A percentile compares a stretch with the other conserved stretches of the same genome.
Evolutionary conservation across 1,139 yeast genomes (phyloP).

Genomic region (Candida sp.): DNA sequence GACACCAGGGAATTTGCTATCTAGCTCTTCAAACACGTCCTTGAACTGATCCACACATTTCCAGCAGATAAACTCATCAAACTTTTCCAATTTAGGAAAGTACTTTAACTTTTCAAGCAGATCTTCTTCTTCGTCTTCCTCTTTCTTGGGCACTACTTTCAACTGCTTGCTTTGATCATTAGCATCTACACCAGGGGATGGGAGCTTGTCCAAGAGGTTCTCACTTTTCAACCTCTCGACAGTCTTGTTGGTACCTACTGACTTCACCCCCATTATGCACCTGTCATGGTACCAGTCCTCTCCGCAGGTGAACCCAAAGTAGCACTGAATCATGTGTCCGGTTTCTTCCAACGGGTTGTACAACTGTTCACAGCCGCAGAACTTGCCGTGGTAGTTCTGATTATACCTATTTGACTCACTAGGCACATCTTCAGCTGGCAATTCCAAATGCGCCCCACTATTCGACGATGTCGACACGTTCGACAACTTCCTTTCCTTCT

Average conservation of each 20-base stretch:
- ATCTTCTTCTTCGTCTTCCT: slow-evolving; percentile 16
- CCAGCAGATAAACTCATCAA: slow-evolving; percentile 85
- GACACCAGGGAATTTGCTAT: slow-evolving; percentile 19
- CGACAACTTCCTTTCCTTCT: slow-evolving; percentile 9
- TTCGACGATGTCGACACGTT: neutral
- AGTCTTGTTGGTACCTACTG: slow-evolving; percentile 1
- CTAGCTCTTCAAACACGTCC: slow-evolving; percentile 29
- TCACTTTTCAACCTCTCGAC: slow-evolving; percentile 21
- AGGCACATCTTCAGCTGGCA: slow-evolving; percentile 59
- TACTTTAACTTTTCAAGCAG: slow-evolving; percentile 37
- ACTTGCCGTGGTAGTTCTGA: slow-evolving; percentile 77
- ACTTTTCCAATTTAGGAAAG: slow-evolving; percentile 62
- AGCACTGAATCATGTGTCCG: slow-evolving; percentile 89
- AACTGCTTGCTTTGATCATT: neutral
- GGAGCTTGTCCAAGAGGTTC: slow-evolving; percentile 44
- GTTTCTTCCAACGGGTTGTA: slow-evolving; percentile 77
- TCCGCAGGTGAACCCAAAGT: slow-evolving; percentile 78
- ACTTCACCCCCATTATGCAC: slow-evolving; percentile 75
- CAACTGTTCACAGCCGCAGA: slow-evolving; percentile 68
- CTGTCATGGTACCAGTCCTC: slow-evolving; percentile 98
- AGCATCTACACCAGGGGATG: slow-evolving; percentile 57
- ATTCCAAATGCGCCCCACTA: slow-evolving; percentile 15
- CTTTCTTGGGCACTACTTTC: slow-evolving; percentile 2
- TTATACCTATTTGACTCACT: slow-evolving; percentile 64
- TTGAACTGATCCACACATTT: slow-evolving; percentile 62